phyloP scores from a whole-genome alignment of 1,284 basidiomycete species.

The Ganoderma resinaceum region DNA sequence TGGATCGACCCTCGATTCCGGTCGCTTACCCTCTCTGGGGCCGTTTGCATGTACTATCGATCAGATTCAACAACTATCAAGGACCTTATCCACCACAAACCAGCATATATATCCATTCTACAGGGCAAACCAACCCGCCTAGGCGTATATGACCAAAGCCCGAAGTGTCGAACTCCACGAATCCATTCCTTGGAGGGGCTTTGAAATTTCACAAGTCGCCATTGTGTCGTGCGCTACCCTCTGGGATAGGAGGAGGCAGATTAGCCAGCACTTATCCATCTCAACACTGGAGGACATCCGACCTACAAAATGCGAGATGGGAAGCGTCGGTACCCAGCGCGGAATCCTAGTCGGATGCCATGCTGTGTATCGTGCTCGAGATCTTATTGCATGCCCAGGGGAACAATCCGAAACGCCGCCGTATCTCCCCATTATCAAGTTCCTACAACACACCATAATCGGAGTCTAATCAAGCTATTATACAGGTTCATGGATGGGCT shows the following conservation, averaged over 20 bases:
- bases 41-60: background rate
- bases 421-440: no score
- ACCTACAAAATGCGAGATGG: background rate
- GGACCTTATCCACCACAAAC: background rate
- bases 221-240: background rate
- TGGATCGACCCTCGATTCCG: background rate
- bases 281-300: background rate
- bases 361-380: background rate
- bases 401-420: no score
- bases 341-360: background rate
- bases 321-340: background rate
- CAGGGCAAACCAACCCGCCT: background rate
- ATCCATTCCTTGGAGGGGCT: background rate
- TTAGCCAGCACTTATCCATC: background rate
- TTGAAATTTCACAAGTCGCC: background rate
- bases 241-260: background rate
- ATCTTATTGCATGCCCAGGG: background rate
- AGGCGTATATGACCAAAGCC: background rate
- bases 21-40: background rate
- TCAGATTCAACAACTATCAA: background rate
- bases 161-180: background rate
- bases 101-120: background rate
- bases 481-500: slow-evolving; percentile 75
- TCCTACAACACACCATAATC: background rate
- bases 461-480: background rate